Base-by-base conservation (phyloP, 208 protist genomes). In the Tetramitus jugosus region DNA sequence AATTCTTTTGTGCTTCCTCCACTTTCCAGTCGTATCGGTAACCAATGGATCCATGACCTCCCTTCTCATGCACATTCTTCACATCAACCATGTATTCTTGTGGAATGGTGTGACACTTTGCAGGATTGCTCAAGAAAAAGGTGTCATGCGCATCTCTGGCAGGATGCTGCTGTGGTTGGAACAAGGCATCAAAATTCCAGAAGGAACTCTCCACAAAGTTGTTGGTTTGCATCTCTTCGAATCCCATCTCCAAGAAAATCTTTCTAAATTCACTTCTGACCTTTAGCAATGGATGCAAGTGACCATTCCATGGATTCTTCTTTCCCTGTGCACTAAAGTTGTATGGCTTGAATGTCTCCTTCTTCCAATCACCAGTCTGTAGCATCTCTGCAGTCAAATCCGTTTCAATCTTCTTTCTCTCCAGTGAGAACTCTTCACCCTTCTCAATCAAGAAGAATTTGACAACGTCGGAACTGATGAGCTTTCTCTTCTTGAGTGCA, bases 141-240 rank as follows among this genome's bases (percentile, higher is more conserved):
- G 98, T 99, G 86, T 99, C 98, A 76, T 99, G 98, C 49, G 91
- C 82, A 81, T 99, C 98, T 69, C 98, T 89, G 8, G 97, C 97
- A 17, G 98, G 98, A 88, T 99, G 98, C 84, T 98, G 92, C 89
- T 99, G 98, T 40, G 98, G 96, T 87, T 99, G 97, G 84, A 99
- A 99, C 60, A 99, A 92, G 8, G 98, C 87, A 87, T 99, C 98
- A 84, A 99, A 99, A 91, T 99, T 99, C 98, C 98, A 99, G 89
- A 99, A 99, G 33, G 94, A 98, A 60, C 86, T 93, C 87, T 99
- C 98, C 37, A 99, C 96, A 87, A 92, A 99, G 69, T 94, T 90
- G 80, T 97, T 92, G 37, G 98, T 99, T 52, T 92, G 86, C 98
- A 99, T 99, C 90, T 99, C 98, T 80, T 96, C 88, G 87, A 99